Evolutionary conservation across 2,329 filamentous ascomycete genomes (phyloP).

Genomic region (Huntiella savannae): DNA sequence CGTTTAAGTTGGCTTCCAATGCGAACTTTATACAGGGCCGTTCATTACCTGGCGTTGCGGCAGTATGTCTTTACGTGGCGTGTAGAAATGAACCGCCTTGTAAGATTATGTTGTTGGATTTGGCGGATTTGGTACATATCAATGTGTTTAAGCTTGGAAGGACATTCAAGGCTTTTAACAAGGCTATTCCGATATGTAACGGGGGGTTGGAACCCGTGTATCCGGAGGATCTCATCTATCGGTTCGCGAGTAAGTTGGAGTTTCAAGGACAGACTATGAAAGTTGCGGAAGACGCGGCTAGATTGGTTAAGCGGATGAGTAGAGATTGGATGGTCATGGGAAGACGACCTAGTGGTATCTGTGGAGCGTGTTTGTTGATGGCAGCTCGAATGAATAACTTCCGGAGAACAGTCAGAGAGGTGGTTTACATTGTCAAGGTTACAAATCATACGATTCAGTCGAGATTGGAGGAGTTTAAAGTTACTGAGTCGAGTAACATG

Average conservation of each 20-base stretch:
- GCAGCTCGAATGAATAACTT: slow-evolving; percentile 98
- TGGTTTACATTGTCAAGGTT: slow-evolving; percentile 96
- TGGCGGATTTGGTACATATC: slow-evolving; percentile 64
- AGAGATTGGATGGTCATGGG: slow-evolving; percentile 95
- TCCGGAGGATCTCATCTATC: slow-evolving; percentile 75
- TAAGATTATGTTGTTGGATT: slow-evolving; percentile 82
- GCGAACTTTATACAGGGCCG: slow-evolving; percentile 74
- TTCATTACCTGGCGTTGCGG: slow-evolving; percentile 64
- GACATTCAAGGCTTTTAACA: slow-evolving; percentile 68
- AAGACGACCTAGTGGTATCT: slow-evolving; percentile 80
- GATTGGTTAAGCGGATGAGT: slow-evolving; percentile 81
- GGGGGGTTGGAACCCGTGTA: slow-evolving; percentile 50
- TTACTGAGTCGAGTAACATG: slow-evolving; percentile 65
- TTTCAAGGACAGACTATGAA: slow-evolving; percentile 67
- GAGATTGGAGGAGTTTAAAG: slow-evolving; percentile 78
- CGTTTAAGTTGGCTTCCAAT: slow-evolving; percentile 57
- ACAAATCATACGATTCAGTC: slow-evolving; percentile 85
- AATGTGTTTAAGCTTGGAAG: slow-evolving; percentile 87
- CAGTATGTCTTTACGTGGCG: slow-evolving; percentile 79
- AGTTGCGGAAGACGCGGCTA: slow-evolving; percentile 73
- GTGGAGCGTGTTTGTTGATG: slow-evolving; percentile 82
- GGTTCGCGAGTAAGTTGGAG: slow-evolving; percentile 81
- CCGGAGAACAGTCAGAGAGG: slow-evolving; percentile 73
- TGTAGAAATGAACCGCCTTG: slow-evolving; percentile 65
- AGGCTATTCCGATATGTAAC: slow-evolving; percentile 51